Evolutionary conservation across 2,329 filamentous ascomycete species (phyloP).

Genomic region (Aspergillus felis): DNA sequence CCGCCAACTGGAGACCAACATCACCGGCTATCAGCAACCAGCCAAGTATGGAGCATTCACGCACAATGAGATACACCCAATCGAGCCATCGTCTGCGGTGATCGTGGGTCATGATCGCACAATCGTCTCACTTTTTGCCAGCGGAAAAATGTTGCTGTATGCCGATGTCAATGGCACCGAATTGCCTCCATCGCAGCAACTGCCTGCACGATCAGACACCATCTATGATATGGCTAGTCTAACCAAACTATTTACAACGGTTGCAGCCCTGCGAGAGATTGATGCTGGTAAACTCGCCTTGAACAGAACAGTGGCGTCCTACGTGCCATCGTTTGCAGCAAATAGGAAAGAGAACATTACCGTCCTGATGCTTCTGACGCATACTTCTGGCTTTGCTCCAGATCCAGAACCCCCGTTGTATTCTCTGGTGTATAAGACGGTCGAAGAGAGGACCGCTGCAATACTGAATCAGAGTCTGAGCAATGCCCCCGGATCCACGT

Average conservation of each 20-base stretch:
- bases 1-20: neutral
- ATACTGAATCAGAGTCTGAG: conserved; percentile 24
- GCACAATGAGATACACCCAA: conserved; percentile 13
- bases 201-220: conserved; percentile 29
- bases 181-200: conserved; percentile 21
- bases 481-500: conserved; percentile 24
- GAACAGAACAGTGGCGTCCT: conserved; percentile 27
- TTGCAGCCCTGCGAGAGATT: conserved; percentile 29
- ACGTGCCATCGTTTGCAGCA: conserved; percentile 28
- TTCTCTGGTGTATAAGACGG: conserved; percentile 19
- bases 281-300: conserved; percentile 23
- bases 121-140: conserved; percentile 20
- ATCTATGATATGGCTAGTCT: conserved; percentile 41
- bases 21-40: neutral
- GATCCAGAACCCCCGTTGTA: conserved; percentile 26
- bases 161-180: conserved; percentile 28
- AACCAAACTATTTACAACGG: conserved; percentile 37
- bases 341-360: conserved; percentile 35
- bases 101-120: conserved; percentile 16
- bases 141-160: conserved; percentile 18
- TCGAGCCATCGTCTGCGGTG: conserved; percentile 15
- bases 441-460: conserved; percentile 21
- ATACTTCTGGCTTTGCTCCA: conserved; percentile 31
- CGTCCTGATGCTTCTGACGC: conserved; percentile 30
- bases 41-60: conserved; percentile 17